Conservation (phyloP, 1,284 basidiomycete genomes). For the Phellinidium pouzarii region DNA sequence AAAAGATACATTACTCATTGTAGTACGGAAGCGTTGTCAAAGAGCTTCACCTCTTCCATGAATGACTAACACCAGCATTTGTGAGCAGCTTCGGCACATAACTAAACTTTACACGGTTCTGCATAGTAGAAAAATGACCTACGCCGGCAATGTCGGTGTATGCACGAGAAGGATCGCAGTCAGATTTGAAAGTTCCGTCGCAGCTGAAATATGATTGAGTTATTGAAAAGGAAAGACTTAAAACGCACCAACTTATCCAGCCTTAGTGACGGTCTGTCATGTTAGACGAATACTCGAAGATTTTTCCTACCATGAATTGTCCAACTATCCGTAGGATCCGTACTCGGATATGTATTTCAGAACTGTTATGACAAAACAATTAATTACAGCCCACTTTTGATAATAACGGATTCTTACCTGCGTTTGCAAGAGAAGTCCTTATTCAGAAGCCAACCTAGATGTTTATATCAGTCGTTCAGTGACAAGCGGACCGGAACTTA, state of each 20-base stretch:
- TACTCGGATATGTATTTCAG: constrained; percentile 57
- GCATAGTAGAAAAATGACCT: constrained; percentile 20
- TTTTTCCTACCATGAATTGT: constrained; percentile 58
- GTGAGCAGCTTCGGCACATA: constrained; percentile 44
- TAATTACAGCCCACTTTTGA: constrained; percentile 1
- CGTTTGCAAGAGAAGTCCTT: constrained; percentile 60
- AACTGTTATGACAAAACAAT: constrained; percentile 26
- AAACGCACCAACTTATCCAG: constrained; percentile 49
- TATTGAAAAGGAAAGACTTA: neutral
- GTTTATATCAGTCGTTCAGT: constrained; percentile 15
- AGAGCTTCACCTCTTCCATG: constrained; percentile 47
- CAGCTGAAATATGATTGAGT: constrained; percentile 38
- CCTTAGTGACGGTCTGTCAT: constrained; percentile 44
- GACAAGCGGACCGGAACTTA: constrained; percentile 19
- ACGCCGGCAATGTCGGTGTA: constrained; percentile 54
- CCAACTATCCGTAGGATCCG: constrained; percentile 64
- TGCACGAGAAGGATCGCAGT: constrained; percentile 59
- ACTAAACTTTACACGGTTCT: neutral
- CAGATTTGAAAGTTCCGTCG: constrained; percentile 53
- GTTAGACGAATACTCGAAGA: too few species aligned
- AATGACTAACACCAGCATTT: constrained; percentile 57
- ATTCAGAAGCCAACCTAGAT: neutral
- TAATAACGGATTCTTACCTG: constrained; percentile 35
- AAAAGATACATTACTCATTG: constrained; percentile 5
- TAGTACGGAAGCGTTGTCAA: neutral